These are phyloP conservation scores for Globisporangium ultimum DNA, from an alignment of 352 stramenopile genomes.

Conservation along the genomic window DNA sequence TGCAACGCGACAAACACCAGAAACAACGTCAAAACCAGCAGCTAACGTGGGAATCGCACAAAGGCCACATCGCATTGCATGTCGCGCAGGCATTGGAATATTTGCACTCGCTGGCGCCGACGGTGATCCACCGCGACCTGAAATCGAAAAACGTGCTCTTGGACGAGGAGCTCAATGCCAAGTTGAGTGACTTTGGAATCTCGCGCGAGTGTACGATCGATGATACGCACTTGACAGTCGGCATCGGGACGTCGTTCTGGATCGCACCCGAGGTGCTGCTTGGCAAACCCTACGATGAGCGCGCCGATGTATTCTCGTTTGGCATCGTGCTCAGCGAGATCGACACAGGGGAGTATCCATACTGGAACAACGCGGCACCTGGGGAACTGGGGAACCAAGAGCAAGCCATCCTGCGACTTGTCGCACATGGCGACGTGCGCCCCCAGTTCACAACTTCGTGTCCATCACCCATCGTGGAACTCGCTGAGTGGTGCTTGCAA, in stretches of 20 bases:
- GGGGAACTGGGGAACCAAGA: background rate
- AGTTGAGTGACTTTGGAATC: constrained; percentile 15
- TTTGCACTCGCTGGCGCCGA: constrained; percentile 8
- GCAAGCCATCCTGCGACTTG: background rate
- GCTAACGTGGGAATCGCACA: constrained; percentile 5
- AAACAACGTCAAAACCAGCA: background rate
- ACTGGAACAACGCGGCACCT: background rate
- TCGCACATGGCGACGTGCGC: background rate
- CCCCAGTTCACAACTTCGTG: background rate
- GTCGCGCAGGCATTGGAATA: constrained; percentile 6
- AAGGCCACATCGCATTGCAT: constrained; percentile 2
- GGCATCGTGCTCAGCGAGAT: constrained; percentile 44
- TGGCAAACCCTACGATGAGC: constrained; percentile 32
- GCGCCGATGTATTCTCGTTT: constrained; percentile 65
- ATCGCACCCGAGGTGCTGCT: constrained; percentile 21
- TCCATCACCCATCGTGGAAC: background rate
- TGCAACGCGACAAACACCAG: background rate
- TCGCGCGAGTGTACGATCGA: constrained; percentile 4
- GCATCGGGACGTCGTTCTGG: constrained; percentile 12
- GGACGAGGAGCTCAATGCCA: constrained; percentile 4
- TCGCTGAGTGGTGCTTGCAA: background rate
- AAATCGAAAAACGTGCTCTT: constrained; percentile 16
- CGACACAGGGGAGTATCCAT: constrained; percentile 4
- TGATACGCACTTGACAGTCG: constrained; percentile 13
- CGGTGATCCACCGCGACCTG: constrained; percentile 13